These are phyloP conservation scores for Ceratocystis diversiconidia DNA, from an alignment of 2,329 filamentous ascomycete genomes.

Conservation along the genomic window DNA sequence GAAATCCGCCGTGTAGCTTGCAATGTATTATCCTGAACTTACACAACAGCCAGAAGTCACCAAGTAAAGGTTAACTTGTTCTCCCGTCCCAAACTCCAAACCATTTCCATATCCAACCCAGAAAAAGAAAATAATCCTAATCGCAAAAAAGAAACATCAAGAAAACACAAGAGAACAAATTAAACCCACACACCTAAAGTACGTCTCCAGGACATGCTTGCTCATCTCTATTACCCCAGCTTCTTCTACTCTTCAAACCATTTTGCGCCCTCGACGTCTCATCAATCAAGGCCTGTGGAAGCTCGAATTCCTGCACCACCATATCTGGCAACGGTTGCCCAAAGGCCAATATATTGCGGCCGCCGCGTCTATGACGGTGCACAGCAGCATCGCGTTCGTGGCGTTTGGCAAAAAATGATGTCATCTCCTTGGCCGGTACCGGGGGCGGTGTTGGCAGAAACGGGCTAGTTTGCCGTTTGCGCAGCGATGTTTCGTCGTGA, in stretches of 20 bases:
- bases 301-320: conserved; percentile 53
- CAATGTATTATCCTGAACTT: not conserved
- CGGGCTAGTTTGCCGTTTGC: conserved; percentile 20
- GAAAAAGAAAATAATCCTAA: not conserved
- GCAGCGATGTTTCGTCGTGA: conserved; percentile 19
- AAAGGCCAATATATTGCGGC: conserved; percentile 62
- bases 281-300: conserved; percentile 52
- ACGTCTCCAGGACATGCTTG: not conserved
- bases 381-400: conserved; percentile 69
- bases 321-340: conserved; percentile 67
- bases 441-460: conserved; percentile 20
- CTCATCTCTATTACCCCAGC: not conserved
- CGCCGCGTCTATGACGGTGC: conserved; percentile 54
- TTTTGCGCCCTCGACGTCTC: conserved; percentile 27
- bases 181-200: not conserved
- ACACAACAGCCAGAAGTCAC: not conserved
- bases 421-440: conserved; percentile 49
- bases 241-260: conserved; percentile 18
- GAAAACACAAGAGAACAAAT: not conserved
- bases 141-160: not conserved
- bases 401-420: conserved; percentile 72
- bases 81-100: not conserved
- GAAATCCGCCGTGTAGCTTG: not conserved
- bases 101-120: not conserved
- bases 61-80: not conserved